Conservation (phyloP, 768 basidiomycete genomes). For the Kwoniella bestiolae region DNA sequence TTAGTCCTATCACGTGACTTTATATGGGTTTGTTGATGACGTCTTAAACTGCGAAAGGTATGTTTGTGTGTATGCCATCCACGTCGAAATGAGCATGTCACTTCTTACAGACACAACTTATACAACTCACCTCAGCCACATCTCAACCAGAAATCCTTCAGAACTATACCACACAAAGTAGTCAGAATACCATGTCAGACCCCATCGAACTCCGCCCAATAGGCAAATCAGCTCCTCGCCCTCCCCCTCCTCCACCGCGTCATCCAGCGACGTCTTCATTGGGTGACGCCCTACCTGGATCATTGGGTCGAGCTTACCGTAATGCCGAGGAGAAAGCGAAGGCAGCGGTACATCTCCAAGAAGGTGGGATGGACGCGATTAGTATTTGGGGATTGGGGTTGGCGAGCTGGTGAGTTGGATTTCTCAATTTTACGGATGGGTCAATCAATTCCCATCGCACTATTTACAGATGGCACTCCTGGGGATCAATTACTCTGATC, state of each 20-base stretch:
- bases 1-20: neutral
- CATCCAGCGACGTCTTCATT: constrained; percentile 22
- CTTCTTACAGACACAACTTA: too few relatives aligned
- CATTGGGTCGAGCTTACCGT: constrained; percentile 37
- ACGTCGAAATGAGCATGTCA: neutral
- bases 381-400: constrained; percentile 48
- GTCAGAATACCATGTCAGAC: constrained; percentile 29
- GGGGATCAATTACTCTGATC: too few relatives aligned
- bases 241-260: constrained; percentile 26
- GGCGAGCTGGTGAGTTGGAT: constrained; percentile 46
- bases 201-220: constrained; percentile 43
- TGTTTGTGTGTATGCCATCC: neutral
- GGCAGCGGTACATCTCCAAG: constrained; percentile 50
- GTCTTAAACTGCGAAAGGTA: constrained; percentile 8
- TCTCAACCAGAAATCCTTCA: neutral
- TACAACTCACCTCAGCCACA: neutral
- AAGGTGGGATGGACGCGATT: constrained; percentile 52
- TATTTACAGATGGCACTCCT: too few relatives aligned
- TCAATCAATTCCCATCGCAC: too few relatives aligned
- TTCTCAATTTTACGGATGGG: neutral
- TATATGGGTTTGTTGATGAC: constrained; percentile 4
- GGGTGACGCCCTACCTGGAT: constrained; percentile 21
- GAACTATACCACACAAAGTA: neutral
- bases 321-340: constrained; percentile 49
- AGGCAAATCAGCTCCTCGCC: constrained; percentile 25